phyloP scores from a whole-genome alignment of 768 basidiomycete species.

The Leccinum broughii region DNA sequence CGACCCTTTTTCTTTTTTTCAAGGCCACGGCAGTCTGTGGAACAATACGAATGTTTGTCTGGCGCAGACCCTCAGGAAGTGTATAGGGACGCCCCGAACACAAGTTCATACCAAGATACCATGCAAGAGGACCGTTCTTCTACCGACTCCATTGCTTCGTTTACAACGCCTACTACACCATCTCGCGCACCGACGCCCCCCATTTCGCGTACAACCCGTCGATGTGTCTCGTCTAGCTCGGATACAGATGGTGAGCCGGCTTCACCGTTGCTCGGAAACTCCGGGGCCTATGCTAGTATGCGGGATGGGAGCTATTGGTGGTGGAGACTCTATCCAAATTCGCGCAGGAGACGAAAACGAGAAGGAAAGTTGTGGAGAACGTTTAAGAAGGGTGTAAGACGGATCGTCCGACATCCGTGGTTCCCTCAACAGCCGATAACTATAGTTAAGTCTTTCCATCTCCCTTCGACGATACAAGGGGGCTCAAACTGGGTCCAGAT shows the following conservation, averaged over 20 bases:
- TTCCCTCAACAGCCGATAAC: slow-evolving; percentile 80
- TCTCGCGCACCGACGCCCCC: slow-evolving; percentile 66
- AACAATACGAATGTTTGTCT: slow-evolving; percentile 47
- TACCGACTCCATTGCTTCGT: slow-evolving; percentile 29
- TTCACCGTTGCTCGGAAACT: slow-evolving; percentile 42
- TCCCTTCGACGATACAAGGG: slow-evolving; percentile 4
- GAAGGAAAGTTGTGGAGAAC: slow-evolving; percentile 48
- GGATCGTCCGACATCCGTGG: slow-evolving; percentile 67
- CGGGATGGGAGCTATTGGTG: slow-evolving; percentile 52
- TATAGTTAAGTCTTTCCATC: slow-evolving; percentile 53
- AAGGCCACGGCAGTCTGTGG: slow-evolving; percentile 19
- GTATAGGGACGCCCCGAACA: slow-evolving; percentile 19
- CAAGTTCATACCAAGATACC: slow-evolving; percentile 29
- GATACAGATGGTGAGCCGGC: slow-evolving; percentile 64
- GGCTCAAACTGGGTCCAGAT: slow-evolving; percentile 45
- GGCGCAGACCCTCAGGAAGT: slow-evolving; percentile 46
- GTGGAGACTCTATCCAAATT: slow-evolving; percentile 47
- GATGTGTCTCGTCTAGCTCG: slow-evolving; percentile 54
- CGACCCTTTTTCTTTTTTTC: slow-evolving; percentile 14
- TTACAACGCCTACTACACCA: slow-evolving; percentile 55
- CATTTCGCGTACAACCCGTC: slow-evolving; percentile 49
- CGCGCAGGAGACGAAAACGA: slow-evolving; percentile 54
- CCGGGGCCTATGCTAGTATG: slow-evolving; percentile 36
- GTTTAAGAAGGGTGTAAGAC: slow-evolving; percentile 54
- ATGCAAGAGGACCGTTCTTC: slow-evolving; percentile 22